These are phyloP conservation scores for Fusarium cyanostomum DNA, from an alignment of 2,329 filamentous ascomycete species.

Conservation along the genomic window DNA sequence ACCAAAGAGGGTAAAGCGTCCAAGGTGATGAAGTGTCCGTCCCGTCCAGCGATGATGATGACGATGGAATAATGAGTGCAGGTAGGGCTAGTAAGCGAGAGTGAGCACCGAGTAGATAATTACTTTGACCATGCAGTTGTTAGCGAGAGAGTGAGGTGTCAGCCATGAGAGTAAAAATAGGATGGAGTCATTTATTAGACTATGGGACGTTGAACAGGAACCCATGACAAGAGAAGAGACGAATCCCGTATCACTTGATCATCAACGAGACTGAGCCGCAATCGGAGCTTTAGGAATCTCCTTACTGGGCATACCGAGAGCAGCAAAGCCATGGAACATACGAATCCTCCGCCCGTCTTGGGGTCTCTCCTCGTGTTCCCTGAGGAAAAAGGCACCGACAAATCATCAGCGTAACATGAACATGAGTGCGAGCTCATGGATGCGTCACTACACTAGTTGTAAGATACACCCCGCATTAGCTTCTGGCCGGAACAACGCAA, in stretches of 20 bases:
- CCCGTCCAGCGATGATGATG: not conserved
- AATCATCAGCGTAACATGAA: not conserved
- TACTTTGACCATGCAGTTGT: conserved; percentile 20
- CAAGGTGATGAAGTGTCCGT: not conserved
- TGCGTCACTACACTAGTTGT: not conserved
- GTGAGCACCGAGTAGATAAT: conserved; percentile 13
- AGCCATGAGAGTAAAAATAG: not conserved
- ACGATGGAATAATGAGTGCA: conserved; percentile 14
- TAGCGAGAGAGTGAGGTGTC: conserved; percentile 8
- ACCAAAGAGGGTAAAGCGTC: not conserved
- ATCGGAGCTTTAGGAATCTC: conserved; percentile 18
- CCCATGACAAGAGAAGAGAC: not conserved
- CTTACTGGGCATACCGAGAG: conserved; percentile 25
- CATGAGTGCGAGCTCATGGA: not conserved
- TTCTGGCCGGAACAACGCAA: not conserved
- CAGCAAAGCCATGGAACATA: conserved; percentile 4
- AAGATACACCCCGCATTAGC: conserved; percentile 1
- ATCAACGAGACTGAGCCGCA: conserved; percentile 11
- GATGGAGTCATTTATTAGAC: conserved; percentile 18
- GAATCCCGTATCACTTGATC: not conserved
- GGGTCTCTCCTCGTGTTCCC: not conserved
- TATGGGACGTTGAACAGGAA: not conserved
- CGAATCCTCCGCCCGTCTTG: conserved; percentile 4
- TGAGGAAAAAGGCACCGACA: not conserved
- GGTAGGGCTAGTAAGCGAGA: conserved; percentile 27